These are phyloP conservation scores for Trichoderma sp. DNA, from an alignment of 2,329 filamentous ascomycete genomes.

Conservation along the genomic window DNA sequence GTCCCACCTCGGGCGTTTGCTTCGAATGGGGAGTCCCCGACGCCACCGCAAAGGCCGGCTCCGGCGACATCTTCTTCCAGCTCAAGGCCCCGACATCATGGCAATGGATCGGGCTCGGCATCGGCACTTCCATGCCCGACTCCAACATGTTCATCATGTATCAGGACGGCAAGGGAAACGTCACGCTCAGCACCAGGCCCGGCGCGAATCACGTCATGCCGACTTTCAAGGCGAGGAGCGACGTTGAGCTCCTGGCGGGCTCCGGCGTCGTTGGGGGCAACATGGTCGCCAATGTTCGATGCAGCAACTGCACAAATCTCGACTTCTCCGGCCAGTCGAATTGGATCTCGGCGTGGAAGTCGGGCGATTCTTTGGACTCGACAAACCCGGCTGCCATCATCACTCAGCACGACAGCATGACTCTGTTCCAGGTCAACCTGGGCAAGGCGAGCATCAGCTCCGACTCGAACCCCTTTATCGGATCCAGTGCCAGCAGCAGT, in stretches of 20 bases:
- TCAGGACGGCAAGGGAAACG: conserved; percentile 59
- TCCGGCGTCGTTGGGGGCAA: conserved; percentile 57
- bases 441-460: conserved; percentile 49
- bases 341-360: conserved; percentile 62
- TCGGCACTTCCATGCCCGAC: conserved; percentile 58
- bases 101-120: conserved; percentile 62
- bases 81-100: conserved; percentile 58
- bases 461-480: conserved; percentile 58
- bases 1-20: conserved; percentile 53
- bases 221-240: conserved; percentile 46
- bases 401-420: conserved; percentile 50
- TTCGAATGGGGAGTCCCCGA: conserved; percentile 60
- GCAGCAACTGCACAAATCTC: conserved; percentile 56
- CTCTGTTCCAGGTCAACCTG: conserved; percentile 54
- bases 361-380: conserved; percentile 51
- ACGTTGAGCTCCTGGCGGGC: conserved; percentile 59
- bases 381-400: conserved; percentile 48
- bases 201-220: conserved; percentile 56
- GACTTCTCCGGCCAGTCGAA: conserved; percentile 45
- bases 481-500: conserved; percentile 29
- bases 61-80: conserved; percentile 64
- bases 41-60: conserved; percentile 50
- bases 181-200: conserved; percentile 63
- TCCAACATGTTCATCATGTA: conserved; percentile 68
- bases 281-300: conserved; percentile 65